Evolutionary conservation across 2,329 filamentous ascomycete genomes (phyloP), one percentile per base, ranked within the genome.

Genomic region (Teratosphaeria pseudoeucalypti): DNA sequence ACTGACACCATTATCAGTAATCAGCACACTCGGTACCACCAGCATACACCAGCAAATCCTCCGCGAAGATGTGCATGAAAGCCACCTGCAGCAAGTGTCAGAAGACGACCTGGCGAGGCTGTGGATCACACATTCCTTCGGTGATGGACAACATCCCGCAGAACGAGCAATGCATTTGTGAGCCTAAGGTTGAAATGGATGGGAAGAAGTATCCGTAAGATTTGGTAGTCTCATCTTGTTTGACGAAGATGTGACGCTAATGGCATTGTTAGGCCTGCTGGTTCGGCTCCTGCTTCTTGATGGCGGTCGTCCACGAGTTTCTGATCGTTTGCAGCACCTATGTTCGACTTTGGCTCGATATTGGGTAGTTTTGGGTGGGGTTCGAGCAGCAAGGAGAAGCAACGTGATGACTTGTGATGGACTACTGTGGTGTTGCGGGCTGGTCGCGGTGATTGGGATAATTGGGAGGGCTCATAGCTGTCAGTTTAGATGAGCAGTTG

Each of bases 131-230:
- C 62, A 64, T 69, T 83, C 88, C 74, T 76, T 87, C 65, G 75
- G 85, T 89, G 66, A 82, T 90, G 77, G 82, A 85, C 70, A 67
- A 71, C 29, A 71, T 89, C 52, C 79, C 84, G 4, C 74, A 77
- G 39, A 73, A 77, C 6, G 78, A 88, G 49, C 82, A 85, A 74
- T 90, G 87, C 76, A 77, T 76, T 27, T 90, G 87, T 70, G 76
- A 80, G 66, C 86, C 86, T 32, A 82, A 82, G 69, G 76, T 88
- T 63, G 80, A 84, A 68, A 76, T 78, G 49, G 79, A 82, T 58
- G 85, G 84, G 54, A 82, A 81, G 67, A 67, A 79, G 68, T 89
- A 88, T 68, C 86, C 86, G 60, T 56, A 19, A 54, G 53, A 26
- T n/a, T 16, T 32, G 19, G 32, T 6, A 23, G 23, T 23, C 23